phyloP scores from a whole-genome alignment of 331 rosid genomes.

The Arachis monticola region DNA sequence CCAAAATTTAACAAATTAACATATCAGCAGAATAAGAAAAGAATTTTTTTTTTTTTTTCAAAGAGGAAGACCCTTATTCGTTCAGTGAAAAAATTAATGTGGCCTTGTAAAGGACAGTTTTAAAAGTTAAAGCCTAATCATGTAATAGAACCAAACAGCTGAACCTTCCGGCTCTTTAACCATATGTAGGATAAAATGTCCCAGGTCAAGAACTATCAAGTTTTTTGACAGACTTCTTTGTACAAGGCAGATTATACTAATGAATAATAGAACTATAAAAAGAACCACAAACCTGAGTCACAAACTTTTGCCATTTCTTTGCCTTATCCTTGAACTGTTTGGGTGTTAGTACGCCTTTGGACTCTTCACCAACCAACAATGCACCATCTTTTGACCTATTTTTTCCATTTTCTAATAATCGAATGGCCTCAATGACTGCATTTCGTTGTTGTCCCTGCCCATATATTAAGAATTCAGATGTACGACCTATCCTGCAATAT shows the following conservation, averaged over 20 bases:
- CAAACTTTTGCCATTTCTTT: slow-evolving; percentile 92
- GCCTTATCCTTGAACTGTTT: slow-evolving; percentile 74
- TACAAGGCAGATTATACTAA: slow-evolving; percentile 8
- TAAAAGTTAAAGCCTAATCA: slow-evolving; percentile 13
- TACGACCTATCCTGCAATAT: slow-evolving; percentile 74
- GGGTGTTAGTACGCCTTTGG: slow-evolving; percentile 50
- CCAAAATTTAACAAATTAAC: slow-evolving; percentile 11
- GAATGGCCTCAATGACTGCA: slow-evolving; percentile 85
- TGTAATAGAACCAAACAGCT: slow-evolving; percentile 18
- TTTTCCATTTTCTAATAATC: slow-evolving; percentile 66
- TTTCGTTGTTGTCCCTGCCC: slow-evolving; percentile 93
- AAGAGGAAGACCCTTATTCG: slow-evolving; percentile 9
- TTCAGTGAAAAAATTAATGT: slow-evolving; percentile 4
- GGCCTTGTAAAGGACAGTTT: slow-evolving; percentile 26
- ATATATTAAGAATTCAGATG: slow-evolving; percentile 85
- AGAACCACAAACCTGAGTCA: slow-evolving; percentile 70
- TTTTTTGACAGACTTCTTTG: slow-evolving; percentile 11
- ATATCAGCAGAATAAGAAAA: not conserved
- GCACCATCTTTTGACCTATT: slow-evolving; percentile 46
- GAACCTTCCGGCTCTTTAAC: slow-evolving; percentile 23
- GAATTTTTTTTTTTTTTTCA: too few relatives aligned
- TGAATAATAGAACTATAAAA: slow-evolving; percentile 17
- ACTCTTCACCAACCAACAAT: slow-evolving; percentile 49
- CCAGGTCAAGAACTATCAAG: slow-evolving; percentile 9
- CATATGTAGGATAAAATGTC: slow-evolving; percentile 22